Base-by-base conservation (phyloP, 2,329 filamentous ascomycete genomes). In the Aschersonia sp. region DNA sequence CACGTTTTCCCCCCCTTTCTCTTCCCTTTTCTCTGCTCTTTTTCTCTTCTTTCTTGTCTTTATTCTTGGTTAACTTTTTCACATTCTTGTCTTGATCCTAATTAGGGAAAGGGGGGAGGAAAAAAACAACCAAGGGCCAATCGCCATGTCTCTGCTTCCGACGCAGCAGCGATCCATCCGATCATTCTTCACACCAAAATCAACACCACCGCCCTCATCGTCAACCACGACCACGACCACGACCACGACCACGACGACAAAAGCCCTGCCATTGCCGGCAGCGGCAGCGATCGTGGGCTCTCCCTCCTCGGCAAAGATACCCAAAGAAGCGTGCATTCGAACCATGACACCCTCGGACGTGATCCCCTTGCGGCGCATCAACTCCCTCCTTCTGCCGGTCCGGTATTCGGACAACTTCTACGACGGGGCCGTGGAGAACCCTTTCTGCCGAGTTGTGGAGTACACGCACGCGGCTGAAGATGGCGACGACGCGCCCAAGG, bases 391-490 rank as follows among this genome's bases (percentile, higher is more conserved):
- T 46, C 74, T 84, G 1, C 77, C 75, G 45, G 75, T 83, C 49
- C 66, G 68, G 59, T 84, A 83, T 59, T 71, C 76, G 4, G 79
- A 83, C 58, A 68, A 69, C 44, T 83, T 83, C 65, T 84, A 82
- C 68, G 63, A 73, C 49, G 67, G 77, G 51, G 69, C 73, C 9
- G 56, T 67, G 14, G 62, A 70, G 11, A 69, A 67, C 39, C 72
- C 70, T 55, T 76, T 77, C 66, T 80, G 75, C 49, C 77, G 78
- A 51, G 70, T 77, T 46, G 72, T 83, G 51, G 69, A 76, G 46
- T 81, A 76, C 72, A 61, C 65, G 31, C 71, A 78, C 54, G 55
- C 62, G 43, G 53, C 56, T 47, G 54, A 62, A 45, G 56, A 22
- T 60, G 4, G 58, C 67, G n/a, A 10, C 41, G 41, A 42, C 22